A percentile compares a stretch with the other conserved stretches of the same genome.
Conservation (phyloP, 805 yeast species). For the Danielia reshetovae region DNA sequence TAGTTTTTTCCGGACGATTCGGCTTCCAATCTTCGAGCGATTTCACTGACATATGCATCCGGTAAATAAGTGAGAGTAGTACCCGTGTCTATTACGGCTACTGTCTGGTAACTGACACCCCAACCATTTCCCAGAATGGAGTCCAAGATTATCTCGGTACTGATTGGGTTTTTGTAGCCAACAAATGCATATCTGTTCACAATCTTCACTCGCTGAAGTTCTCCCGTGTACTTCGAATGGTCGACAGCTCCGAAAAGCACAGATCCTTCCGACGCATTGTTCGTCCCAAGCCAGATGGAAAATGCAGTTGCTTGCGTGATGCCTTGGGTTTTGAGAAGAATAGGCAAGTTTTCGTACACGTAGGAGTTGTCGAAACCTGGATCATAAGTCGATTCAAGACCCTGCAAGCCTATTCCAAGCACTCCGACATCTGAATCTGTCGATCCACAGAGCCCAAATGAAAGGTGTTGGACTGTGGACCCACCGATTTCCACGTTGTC, state of each 20-base stretch:
- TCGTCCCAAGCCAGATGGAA: not conserved
- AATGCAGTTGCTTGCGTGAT: not conserved
- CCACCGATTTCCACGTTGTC: not conserved
- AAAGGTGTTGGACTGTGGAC: constrained; percentile 28
- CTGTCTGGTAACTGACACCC: not conserved
- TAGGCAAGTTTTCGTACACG: constrained; percentile 4
- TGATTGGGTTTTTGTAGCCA: not conserved
- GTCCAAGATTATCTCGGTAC: not conserved
- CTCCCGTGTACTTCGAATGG: constrained; percentile 1
- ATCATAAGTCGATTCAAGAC: constrained; percentile 12
- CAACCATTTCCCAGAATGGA: not conserved
- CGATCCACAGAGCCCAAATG: constrained; percentile 19
- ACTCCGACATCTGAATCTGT: not conserved
- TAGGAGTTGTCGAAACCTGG: constrained; percentile 3
- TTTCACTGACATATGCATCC: not conserved
- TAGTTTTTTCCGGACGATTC: not conserved
- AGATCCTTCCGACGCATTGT: not conserved
- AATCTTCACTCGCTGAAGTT: not conserved
- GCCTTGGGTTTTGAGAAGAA: not conserved
- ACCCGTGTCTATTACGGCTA: not conserved
- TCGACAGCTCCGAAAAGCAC: not conserved
- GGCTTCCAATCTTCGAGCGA: not conserved
- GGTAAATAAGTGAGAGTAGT: not conserved
- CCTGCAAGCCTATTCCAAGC: constrained; percentile 4
- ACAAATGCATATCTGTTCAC: not conserved